Base-by-base conservation (phyloP, 306 rosid species). In the Fagus sylvatica region DNA sequence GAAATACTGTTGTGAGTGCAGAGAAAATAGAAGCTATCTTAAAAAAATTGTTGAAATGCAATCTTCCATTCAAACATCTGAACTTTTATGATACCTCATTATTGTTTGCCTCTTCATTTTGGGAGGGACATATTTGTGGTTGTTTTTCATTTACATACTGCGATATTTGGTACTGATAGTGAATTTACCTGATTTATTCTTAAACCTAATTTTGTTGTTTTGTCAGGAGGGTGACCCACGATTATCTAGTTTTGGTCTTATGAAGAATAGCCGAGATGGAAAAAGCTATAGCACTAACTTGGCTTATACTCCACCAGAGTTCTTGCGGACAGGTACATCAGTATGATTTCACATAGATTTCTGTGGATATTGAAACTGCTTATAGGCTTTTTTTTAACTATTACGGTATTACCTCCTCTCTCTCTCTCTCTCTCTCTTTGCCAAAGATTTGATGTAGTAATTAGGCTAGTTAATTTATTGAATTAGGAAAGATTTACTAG, bases 251-350 rank as follows among this genome's bases (percentile, higher is more conserved):
- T 92, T 94, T 33, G 98, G 98, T 73, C 92, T 94, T 30, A 94
- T 94, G 90, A 94, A 94, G 82, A 94, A 94, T 75, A 94, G 98
- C 65, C 92, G 92, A 54, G 98, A 92, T 73, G 98, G 98, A 64
- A 94, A 94, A 89, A 94, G 98, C 90, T 94, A 94, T 79, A 94
- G 98, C 60, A 94, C 98, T 61, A 94, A 94, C 75, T 81, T 94
- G 54, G 98, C 97, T 41, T 92, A 94, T 73, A 94, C 98, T 62
- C 98, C 98, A 53, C 98, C 98, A 1, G 98, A 94, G 80, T 94
- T 94, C 86, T 82, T 94, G 81, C 91, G 97, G 36, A 94, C 97
- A 78, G 98, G 97, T 39, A 46, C 74, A 54, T 73, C 43, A 62
- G 7, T 66, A 40, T n/a, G 49, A 66, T 39, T 37, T 3, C 10